Conservation (phyloP, 306 rosid species). For the Trifolium fragiferum region DNA sequence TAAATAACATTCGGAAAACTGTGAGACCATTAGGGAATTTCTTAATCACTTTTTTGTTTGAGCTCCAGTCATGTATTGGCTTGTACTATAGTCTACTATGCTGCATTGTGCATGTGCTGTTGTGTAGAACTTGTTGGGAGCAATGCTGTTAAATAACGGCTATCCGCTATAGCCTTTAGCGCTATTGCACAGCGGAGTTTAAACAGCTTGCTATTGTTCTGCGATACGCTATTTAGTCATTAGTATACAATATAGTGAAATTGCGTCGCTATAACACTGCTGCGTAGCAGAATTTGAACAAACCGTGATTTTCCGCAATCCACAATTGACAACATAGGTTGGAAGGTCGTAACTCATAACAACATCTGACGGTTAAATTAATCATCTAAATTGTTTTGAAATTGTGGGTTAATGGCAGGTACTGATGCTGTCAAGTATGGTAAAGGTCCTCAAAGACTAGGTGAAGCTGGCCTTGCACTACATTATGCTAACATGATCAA, state of each 20-base stretch:
- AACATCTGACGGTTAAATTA: conserved; percentile 14
- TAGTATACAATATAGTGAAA: no score
- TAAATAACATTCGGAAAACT: conserved; percentile 21
- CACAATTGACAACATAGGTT: neutral
- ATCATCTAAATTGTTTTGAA: conserved; percentile 25
- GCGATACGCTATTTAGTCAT: no score
- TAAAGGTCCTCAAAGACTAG: conserved; percentile 66
- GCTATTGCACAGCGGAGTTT: no score
- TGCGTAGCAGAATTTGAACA: no score
- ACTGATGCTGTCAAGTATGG: conserved; percentile 35
- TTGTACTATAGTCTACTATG: conserved; percentile 14
- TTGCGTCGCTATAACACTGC: no score
- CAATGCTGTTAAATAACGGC: no score
- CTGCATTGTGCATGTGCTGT: neutral
- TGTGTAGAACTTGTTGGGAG: conserved; percentile 1
- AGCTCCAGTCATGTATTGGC: conserved; percentile 29
- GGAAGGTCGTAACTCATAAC: conserved; percentile 10
- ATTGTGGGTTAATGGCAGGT: conserved; percentile 54
- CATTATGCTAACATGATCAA: conserved; percentile 88
- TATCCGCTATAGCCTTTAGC: no score
- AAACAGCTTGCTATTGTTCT: no score
- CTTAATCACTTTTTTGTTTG: conserved; percentile 11
- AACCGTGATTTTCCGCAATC: no score
- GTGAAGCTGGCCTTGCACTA: conserved; percentile 87
- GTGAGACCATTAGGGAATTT: conserved; percentile 14